phyloP scores from a whole-genome alignment of 164 flowering plant genomes.

The Sedum album region DNA sequence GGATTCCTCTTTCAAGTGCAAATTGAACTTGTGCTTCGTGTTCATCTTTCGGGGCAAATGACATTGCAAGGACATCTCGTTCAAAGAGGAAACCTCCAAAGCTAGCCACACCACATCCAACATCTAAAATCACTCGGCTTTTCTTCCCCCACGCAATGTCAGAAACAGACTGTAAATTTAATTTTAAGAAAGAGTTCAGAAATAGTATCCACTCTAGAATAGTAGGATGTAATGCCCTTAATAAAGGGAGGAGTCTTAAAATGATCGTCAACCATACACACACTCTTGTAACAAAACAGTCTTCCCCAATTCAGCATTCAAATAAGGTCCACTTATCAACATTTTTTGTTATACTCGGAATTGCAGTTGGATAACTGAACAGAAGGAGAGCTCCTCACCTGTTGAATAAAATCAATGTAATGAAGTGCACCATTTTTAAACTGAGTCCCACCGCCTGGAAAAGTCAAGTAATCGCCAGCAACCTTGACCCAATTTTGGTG shows the following conservation, averaged over 20 bases:
- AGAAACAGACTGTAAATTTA: constrained; percentile 47
- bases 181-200: neutral
- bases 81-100: constrained; percentile 98
- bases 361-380: neutral
- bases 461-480: constrained; percentile 76
- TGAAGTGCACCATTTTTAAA: constrained; percentile 91
- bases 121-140: constrained; percentile 79
- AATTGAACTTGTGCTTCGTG: constrained; percentile 99
- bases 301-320: neutral
- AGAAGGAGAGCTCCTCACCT: constrained; percentile 28
- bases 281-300: neutral
- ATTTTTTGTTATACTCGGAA: neutral
- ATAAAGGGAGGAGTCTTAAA: neutral
- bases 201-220: neutral
- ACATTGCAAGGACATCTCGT: constrained; percentile 89
- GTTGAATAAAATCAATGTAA: constrained; percentile 77
- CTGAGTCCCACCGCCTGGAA: constrained; percentile 99
- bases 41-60: constrained; percentile 98
- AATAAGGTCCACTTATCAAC: neutral
- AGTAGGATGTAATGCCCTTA: neutral
- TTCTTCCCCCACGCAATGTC: constrained; percentile 90
- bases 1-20: constrained; percentile 98
- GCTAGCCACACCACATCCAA: constrained; percentile 99
- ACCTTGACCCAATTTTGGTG: constrained; percentile 98
- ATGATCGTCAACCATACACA: neutral